Conservation (phyloP, 2,329 filamentous ascomycete species). For the Alternaria postmessia region DNA sequence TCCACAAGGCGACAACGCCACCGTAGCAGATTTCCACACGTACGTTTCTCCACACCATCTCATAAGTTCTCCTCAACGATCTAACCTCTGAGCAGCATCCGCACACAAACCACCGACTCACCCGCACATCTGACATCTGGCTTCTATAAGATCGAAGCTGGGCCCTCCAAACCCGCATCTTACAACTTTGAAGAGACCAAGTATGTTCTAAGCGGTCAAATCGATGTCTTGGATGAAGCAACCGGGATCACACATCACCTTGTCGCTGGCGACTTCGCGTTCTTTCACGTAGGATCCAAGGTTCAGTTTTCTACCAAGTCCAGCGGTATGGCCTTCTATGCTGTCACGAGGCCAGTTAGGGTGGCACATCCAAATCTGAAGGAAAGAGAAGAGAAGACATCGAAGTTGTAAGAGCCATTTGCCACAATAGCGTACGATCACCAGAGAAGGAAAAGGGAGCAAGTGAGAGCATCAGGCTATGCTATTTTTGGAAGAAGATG, state of each 20-base stretch:
- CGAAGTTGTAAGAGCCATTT: too few relatives aligned
- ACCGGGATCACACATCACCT: slow-evolving; percentile 29
- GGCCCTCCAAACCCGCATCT: slow-evolving; percentile 20
- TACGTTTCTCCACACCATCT: neutral
- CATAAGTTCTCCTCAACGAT: neutral
- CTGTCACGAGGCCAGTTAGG: slow-evolving; percentile 25
- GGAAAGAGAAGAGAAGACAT: slow-evolving; percentile 9
- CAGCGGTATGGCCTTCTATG: slow-evolving; percentile 28
- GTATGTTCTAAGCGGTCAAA: slow-evolving; percentile 26
- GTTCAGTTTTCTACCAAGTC: slow-evolving; percentile 31
- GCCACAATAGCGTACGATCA: too few relatives aligned
- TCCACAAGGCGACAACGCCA: slow-evolving; percentile 26
- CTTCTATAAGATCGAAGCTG: slow-evolving; percentile 32
- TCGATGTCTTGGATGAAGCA: slow-evolving; percentile 29
- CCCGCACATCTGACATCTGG: slow-evolving; percentile 28
- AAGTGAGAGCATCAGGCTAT: too few relatives aligned
- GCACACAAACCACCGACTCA: slow-evolving; percentile 22
- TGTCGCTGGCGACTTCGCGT: slow-evolving; percentile 31
- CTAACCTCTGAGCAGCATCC: slow-evolving; percentile 16
- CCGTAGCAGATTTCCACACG: slow-evolving; percentile 33
- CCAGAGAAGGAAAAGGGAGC: too few relatives aligned
- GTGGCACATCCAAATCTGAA: slow-evolving; percentile 20
- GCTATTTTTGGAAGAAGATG: too few relatives aligned
- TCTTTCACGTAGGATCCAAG: slow-evolving; percentile 30
- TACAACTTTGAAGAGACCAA: slow-evolving; percentile 33